Conservation (phyloP, 306 rosid genomes). For the Inga laurina region DNA sequence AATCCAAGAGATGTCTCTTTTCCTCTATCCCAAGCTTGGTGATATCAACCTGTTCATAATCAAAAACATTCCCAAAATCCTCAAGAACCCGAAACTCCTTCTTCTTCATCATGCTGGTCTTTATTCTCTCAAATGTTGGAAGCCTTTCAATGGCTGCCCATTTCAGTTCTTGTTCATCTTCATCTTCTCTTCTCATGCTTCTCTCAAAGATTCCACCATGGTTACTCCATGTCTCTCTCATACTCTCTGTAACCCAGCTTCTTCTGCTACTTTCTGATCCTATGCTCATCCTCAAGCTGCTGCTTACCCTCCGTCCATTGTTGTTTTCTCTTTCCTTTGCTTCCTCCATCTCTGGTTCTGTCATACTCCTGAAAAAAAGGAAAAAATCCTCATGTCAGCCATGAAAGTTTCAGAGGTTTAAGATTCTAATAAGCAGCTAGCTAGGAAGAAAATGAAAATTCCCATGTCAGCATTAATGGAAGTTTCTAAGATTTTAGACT, state of each 20-base stretch:
- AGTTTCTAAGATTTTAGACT: background rate
- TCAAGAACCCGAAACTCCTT: conserved; percentile 38
- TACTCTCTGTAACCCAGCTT: conserved; percentile 32
- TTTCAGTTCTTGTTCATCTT: conserved; percentile 70
- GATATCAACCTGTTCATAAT: conserved; percentile 63
- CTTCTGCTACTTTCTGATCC: conserved; percentile 43
- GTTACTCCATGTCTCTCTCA: conserved; percentile 16
- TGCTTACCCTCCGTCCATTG: conserved; percentile 24
- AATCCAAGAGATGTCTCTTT: conserved; percentile 56
- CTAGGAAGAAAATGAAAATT: background rate
- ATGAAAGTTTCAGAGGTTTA: background rate
- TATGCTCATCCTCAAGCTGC: conserved; percentile 37
- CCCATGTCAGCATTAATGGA: background rate
- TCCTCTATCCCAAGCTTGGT: conserved; percentile 49
- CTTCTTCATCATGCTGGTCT: conserved; percentile 55
- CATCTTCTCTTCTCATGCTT: conserved; percentile 42
- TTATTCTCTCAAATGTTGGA: conserved; percentile 79
- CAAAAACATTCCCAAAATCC: conserved; percentile 50
- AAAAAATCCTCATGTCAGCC: background rate
- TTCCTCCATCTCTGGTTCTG: conserved; percentile 14
- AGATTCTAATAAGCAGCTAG: background rate
- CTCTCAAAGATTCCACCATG: conserved; percentile 36
- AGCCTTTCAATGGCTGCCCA: conserved; percentile 95
- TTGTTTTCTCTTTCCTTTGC: conserved; percentile 27
- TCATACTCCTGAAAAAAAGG: background rate